Evolutionary conservation across 179 eudicot species (phyloP), one percentile per base, ranked within the genome.

Genomic region (Actinidia arguta): DNA sequence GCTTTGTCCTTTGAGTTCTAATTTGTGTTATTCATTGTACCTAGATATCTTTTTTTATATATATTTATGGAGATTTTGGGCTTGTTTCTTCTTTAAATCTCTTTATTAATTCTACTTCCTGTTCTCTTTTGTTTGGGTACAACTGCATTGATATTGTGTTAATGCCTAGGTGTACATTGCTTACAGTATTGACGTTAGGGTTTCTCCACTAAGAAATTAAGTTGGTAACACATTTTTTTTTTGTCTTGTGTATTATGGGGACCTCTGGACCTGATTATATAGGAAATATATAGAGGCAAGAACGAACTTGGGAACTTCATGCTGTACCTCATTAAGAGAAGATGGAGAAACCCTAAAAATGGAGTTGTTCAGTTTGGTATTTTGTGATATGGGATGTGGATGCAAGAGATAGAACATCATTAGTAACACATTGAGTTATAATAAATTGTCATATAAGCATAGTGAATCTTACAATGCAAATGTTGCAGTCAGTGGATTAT

Each of bases 101-200:
- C 36, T 20, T 13, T 10, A 17, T 31, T 58, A 24, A 48, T 44
- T 42, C 18, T 46, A 42, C 7, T 54, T 73, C 48, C 20, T 62
- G 25, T 78, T 63, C 44, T 18, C 51, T 39, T 39, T 50, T 50
- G 46, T 13, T 58, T 74, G 67, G 24, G 5, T 54, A 61, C 56
- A 69, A 66, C 42, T 69, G 31, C 13, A 31, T 78, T 62, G 44
- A 46, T 78, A 48, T 78, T 8, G 52, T 14, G 52, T 14, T 18
- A 39, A 39, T 3, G 42, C 42, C 42, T 5, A 56, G 48, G 56
- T 25, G 22, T 24, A 52, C 22, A 72, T 22, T 13, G 12, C 27
- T 20, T 64, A 39, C 4, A 39, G 42, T n/a, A 68, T 64, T 82
- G 81, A 86, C 88, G 86, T 85, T 87, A 83, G 88, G 86, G 86